phyloP scores from a whole-genome alignment of 164 flowering plant species.

The Pachysandra terminalis region DNA sequence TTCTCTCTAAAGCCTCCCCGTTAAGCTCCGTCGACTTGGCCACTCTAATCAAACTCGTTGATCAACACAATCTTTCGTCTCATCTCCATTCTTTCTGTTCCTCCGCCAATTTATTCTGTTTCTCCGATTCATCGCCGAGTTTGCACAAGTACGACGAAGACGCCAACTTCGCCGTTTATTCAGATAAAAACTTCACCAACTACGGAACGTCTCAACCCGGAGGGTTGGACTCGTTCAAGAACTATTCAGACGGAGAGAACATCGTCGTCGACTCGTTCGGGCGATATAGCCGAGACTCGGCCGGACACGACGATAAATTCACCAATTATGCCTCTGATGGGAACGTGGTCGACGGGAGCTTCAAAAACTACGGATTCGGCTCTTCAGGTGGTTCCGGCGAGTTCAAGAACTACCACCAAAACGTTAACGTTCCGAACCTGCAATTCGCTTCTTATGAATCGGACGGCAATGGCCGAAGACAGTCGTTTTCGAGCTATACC shows the following conservation, averaged over 20 bases:
- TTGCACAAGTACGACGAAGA: slow-evolving; percentile 43
- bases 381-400: slow-evolving; percentile 64
- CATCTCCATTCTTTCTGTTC: slow-evolving; percentile 61
- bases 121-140: slow-evolving; percentile 49
- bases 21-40: slow-evolving; percentile 49
- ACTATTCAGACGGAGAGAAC: slow-evolving; percentile 64
- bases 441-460: slow-evolving; percentile 54
- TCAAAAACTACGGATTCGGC: slow-evolving; percentile 48
- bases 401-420: slow-evolving; percentile 48
- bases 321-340: slow-evolving; percentile 46
- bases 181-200: too few species aligned
- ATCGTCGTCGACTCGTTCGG: slow-evolving; percentile 44
- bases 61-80: slow-evolving; percentile 40
- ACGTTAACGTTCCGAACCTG: slow-evolving; percentile 61
- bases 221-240: slow-evolving; percentile 63
- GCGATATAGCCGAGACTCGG: slow-evolving; percentile 51
- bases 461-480: slow-evolving; percentile 42
- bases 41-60: slow-evolving; percentile 50
- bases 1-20: slow-evolving; percentile 74
- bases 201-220: slow-evolving; percentile 51
- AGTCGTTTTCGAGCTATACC: slow-evolving; percentile 45
- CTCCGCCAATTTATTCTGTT: slow-evolving; percentile 74
- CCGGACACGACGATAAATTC: slow-evolving; percentile 53
- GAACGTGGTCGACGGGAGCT: too few species aligned
- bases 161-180: too few species aligned